Percentiles rank a stretch among this genome's conserved stretches.
These are phyloP conservation scores for Paratrimastix pyriformis DNA, from an alignment of 78 protist genomes.

Conservation along the genomic window DNA sequence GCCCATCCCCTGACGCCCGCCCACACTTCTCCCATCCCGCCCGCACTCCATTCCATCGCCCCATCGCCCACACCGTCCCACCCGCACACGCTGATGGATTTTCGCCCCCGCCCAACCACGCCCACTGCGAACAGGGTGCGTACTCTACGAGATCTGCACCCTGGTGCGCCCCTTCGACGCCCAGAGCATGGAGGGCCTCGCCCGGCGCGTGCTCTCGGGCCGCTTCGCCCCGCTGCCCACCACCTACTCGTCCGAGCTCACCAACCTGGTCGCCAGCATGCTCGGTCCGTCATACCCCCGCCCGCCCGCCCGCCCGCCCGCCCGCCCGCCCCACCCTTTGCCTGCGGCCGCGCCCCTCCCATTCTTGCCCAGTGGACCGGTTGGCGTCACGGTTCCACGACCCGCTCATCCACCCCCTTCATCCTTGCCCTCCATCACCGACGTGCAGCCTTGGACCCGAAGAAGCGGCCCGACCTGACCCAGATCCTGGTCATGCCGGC, in stretches of 20 bases:
- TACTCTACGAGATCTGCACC: slow-evolving; percentile 50
- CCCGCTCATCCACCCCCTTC: neutral
- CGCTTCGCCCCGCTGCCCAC: neutral
- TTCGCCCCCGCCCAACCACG: neutral
- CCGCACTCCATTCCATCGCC: no score
- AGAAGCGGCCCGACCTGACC: no score
- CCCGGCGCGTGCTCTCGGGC: neutral
- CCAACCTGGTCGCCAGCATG: neutral
- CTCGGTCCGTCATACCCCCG: no score
- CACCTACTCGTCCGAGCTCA: slow-evolving; percentile 5
- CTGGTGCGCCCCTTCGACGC: slow-evolving; percentile 38
- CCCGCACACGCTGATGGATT: no score
- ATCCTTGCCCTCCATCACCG: neutral
- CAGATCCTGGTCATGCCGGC: no score
- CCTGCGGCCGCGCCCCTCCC: neutral
- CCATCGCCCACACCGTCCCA: no score
- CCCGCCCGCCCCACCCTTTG: no score
- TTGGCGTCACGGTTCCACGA: neutral
- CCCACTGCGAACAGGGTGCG: neutral
- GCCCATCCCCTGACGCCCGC: no score
- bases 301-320: no score
- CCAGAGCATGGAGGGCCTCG: neutral
- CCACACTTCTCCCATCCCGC: no score
- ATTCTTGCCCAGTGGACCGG: neutral
- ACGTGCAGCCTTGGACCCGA: no score